Conservation (phyloP, 2,329 filamentous ascomycete genomes). For the Fusarium coicis region DNA sequence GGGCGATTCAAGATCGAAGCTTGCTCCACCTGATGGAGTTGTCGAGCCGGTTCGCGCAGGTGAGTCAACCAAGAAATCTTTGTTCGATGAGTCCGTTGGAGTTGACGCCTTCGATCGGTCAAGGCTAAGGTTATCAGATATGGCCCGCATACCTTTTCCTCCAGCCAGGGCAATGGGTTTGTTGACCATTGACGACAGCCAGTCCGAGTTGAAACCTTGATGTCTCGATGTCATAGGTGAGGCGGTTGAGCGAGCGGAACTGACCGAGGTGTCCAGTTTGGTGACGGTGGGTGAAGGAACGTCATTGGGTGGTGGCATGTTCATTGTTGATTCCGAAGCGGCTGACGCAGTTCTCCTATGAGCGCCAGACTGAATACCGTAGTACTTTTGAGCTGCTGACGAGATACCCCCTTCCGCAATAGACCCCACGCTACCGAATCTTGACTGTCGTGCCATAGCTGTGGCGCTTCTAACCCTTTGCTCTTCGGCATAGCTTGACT, state of each 20-base stretch:
- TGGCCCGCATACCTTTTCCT: constrained; percentile 79
- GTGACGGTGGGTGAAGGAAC: constrained; percentile 67
- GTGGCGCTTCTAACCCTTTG: constrained; percentile 73
- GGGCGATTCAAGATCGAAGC: constrained; percentile 82
- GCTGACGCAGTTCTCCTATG: constrained; percentile 72
- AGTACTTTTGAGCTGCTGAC: constrained; percentile 78
- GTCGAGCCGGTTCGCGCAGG: constrained; percentile 79
- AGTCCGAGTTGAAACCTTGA: constrained; percentile 63
- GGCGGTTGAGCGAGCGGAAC: constrained; percentile 53
- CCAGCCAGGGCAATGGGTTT: constrained; percentile 62
- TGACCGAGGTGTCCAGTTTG: constrained; percentile 62
- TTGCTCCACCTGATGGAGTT: constrained; percentile 71
- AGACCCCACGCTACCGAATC: constrained; percentile 83
- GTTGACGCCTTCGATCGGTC: constrained; percentile 65
- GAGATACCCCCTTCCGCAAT: constrained; percentile 69
- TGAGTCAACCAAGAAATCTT: constrained; percentile 53
- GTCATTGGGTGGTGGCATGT: constrained; percentile 64
- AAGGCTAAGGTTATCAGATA: constrained; percentile 78
- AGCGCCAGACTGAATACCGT: constrained; percentile 60
- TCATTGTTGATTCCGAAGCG: constrained; percentile 64
- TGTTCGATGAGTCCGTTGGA: constrained; percentile 57
- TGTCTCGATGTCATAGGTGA: constrained; percentile 58
- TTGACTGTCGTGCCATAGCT: constrained; percentile 76
- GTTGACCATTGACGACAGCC: constrained; percentile 63
- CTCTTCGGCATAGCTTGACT: constrained; percentile 82